These are phyloP conservation scores for Komagataella pastoris DNA, from an alignment of 805 yeast genomes.

Conservation along the genomic window DNA sequence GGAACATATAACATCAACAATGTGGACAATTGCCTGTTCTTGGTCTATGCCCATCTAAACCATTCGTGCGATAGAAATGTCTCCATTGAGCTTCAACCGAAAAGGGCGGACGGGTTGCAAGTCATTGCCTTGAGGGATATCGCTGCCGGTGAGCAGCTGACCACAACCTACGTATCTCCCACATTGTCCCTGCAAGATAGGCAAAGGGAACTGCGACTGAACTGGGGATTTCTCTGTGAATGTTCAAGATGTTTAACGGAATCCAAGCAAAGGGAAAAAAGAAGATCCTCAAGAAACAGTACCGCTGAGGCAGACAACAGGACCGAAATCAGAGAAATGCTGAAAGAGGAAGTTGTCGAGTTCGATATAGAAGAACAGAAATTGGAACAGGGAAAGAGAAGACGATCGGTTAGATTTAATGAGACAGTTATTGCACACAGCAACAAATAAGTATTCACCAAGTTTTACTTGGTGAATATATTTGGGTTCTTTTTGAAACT, in stretches of 20 bases:
- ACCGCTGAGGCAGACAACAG: conserved; percentile 5
- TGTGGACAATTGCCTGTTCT: conserved; percentile 46
- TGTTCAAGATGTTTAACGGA: conserved; percentile 58
- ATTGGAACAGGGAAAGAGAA: conserved; percentile 25
- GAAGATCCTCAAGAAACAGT: conserved; percentile 21
- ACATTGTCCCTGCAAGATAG: conserved; percentile 47
- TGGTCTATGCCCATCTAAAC: conserved; percentile 57
- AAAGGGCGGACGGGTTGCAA: conserved; percentile 39
- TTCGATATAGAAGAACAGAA: conserved; percentile 30
- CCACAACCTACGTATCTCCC: conserved; percentile 61
- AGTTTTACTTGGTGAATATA: neutral
- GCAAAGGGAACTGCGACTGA: conserved; percentile 48
- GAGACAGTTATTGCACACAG: conserved; percentile 34
- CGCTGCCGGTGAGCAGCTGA: conserved; percentile 50
- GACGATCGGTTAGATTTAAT: conserved; percentile 56
- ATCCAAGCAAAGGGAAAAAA: conserved; percentile 25
- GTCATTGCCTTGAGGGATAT: conserved; percentile 48
- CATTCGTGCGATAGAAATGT: conserved; percentile 71
- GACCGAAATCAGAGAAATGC: conserved; percentile 33
- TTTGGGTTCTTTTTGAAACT: conserved; percentile 2
- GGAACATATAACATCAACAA: conserved; percentile 72
- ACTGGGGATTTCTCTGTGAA: conserved; percentile 69
- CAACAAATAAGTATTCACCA: neutral
- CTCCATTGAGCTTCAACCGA: conserved; percentile 28
- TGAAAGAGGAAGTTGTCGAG: conserved; percentile 15